Percentiles rank a stretch among this genome's conserved stretches.
These are phyloP conservation scores for Onygenales sp. DNA, from an alignment of 2,329 filamentous ascomycete species.

Conservation along the genomic window DNA sequence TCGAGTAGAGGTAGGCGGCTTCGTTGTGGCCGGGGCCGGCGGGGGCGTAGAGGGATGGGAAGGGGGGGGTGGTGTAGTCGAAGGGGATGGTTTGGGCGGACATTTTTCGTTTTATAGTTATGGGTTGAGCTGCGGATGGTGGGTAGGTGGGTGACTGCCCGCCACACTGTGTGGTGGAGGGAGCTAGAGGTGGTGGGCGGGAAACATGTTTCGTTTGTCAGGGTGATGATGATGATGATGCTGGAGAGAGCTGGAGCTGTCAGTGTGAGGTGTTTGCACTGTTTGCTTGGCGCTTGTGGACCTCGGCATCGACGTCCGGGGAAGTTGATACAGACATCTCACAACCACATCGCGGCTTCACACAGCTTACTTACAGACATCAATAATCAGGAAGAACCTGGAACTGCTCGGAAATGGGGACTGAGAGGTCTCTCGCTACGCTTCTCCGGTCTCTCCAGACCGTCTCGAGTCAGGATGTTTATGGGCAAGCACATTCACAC, in stretches of 20 bases:
- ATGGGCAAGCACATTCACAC: constrained; percentile 36
- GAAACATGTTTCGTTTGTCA: background rate
- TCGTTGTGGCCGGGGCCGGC: constrained; percentile 48
- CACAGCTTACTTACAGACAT: constrained; percentile 3
- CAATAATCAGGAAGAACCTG: constrained; percentile 3
- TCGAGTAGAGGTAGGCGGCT: constrained; percentile 59
- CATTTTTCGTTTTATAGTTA: background rate
- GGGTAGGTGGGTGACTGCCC: too few relatives aligned
- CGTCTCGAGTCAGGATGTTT: constrained; percentile 50
- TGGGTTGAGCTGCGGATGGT: background rate
- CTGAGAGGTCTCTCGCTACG: constrained; percentile 51
- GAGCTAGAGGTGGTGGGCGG: too few relatives aligned
- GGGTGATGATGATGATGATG: background rate
- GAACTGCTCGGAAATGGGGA: constrained; percentile 37
- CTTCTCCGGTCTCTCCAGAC: constrained; percentile 52
- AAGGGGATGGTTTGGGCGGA: constrained; percentile 12
- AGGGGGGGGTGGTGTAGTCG: constrained; percentile 59
- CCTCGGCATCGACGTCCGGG: background rate
- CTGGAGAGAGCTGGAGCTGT: background rate
- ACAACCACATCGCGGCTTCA: background rate
- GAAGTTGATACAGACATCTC: background rate
- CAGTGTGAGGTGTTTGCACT: constrained; percentile 20
- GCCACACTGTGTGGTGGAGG: too few relatives aligned
- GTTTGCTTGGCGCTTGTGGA: constrained; percentile 17
- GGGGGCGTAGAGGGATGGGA: constrained; percentile 76